Conservation (phyloP, 2,329 filamentous ascomycete genomes). For the Neonectria hederae region DNA sequence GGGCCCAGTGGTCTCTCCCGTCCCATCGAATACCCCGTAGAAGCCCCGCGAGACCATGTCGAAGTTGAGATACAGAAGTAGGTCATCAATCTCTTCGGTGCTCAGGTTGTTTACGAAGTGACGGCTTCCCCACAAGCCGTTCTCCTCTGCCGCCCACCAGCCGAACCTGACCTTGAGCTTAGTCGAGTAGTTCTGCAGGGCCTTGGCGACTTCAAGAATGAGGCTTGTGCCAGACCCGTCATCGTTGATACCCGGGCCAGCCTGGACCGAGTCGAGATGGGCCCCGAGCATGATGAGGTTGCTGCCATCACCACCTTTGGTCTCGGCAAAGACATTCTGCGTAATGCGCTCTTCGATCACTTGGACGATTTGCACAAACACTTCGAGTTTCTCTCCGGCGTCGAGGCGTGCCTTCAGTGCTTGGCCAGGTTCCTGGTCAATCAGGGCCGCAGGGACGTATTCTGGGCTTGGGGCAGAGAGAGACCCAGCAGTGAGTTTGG, state of each 20-base stretch:
- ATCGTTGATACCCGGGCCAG: constrained; percentile 57
- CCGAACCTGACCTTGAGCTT: constrained; percentile 53
- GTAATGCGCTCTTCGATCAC: constrained; percentile 51
- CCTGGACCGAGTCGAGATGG: constrained; percentile 55
- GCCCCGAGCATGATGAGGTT: constrained; percentile 56
- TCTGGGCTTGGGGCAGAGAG: constrained; percentile 41
- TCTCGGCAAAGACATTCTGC: constrained; percentile 58
- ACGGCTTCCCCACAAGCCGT: constrained; percentile 48
- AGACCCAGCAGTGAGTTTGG: constrained; percentile 44
- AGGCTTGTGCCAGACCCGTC: constrained; percentile 55
- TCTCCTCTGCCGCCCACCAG: constrained; percentile 59
- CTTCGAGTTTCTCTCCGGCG: constrained; percentile 46
- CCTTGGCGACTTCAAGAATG: constrained; percentile 53
- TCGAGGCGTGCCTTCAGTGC: constrained; percentile 44
- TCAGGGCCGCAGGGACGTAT: constrained; percentile 42
- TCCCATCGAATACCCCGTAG: constrained; percentile 49
- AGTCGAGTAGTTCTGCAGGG: constrained; percentile 48
- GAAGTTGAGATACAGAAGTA: constrained; percentile 53
- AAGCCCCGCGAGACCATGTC: constrained; percentile 53
- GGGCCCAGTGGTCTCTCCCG: constrained; percentile 49
- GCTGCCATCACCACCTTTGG: constrained; percentile 52
- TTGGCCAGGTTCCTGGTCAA: constrained; percentile 44
- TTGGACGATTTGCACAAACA: constrained; percentile 48
- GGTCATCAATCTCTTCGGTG: constrained; percentile 44
- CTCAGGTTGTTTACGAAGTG: constrained; percentile 51